phyloP scores from a whole-genome alignment of 2,329 filamentous ascomycete genomes.

The Fonsecaea pedrosoi region DNA sequence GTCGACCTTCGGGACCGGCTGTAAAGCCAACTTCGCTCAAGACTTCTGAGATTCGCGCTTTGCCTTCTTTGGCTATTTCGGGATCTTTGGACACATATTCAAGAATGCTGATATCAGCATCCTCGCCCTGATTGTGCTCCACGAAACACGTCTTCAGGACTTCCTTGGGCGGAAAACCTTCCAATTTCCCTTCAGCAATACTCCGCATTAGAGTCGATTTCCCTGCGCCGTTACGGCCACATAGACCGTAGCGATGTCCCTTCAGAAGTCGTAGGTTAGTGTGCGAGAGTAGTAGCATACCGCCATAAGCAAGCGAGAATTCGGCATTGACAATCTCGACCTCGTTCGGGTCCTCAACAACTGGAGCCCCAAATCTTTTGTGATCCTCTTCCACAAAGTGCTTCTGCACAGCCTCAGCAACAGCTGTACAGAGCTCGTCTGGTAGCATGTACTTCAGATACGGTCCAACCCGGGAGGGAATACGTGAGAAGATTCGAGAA shows the following conservation, averaged over 20 bases:
- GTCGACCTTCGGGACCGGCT: constrained; percentile 83
- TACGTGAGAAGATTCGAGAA: constrained; percentile 76
- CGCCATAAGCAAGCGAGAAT: constrained; percentile 96
- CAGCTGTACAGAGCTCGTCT: constrained; percentile 65
- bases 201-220: constrained; percentile 99
- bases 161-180: constrained; percentile 93
- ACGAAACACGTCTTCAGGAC: constrained; percentile 96
- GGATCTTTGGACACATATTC: constrained; percentile 92
- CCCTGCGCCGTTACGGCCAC: constrained; percentile 93
- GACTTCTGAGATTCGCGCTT: constrained; percentile 81
- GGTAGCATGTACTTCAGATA: constrained; percentile 77
- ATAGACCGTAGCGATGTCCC: constrained; percentile 95
- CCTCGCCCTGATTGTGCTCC: constrained; percentile 98
- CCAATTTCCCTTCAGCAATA: constrained; percentile 93
- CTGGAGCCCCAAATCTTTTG: constrained; percentile 81
- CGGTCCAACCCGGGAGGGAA: constrained; percentile 71
- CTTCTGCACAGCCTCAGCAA: constrained; percentile 76
- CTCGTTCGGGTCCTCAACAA: constrained; percentile 90
- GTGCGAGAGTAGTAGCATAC: constrained; percentile 94
- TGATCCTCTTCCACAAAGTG: constrained; percentile 84
- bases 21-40: constrained; percentile 94
- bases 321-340: constrained; percentile 96
- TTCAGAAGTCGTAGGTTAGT: constrained; percentile 94
- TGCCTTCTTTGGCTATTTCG: constrained; percentile 77
- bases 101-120: constrained; percentile 93